Evolutionary conservation across 176 grass and related monocot genomes (phyloP), one percentile per base, ranked within the genome.

Genomic region (Elaeis guineensis): DNA sequence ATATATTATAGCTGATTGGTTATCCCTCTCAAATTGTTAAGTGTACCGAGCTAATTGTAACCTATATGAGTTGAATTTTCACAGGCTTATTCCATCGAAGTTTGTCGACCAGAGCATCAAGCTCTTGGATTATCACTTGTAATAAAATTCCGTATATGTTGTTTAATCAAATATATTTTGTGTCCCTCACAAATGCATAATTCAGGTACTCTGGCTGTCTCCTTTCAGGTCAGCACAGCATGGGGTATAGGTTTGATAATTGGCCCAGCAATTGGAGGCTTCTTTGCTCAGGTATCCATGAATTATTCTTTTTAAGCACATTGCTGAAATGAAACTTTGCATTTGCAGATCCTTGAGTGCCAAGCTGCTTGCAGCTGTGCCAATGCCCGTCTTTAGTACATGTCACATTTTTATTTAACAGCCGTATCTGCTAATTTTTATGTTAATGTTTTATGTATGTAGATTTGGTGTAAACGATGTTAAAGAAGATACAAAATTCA

Each of bases 41-140:
- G 16, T 59, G 15, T 25, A 16, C 22, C 50, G 21, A 48, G 21
- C 15, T 49, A 16, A 16, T 51, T 49, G 15, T 20, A 15, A 60
- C 25, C 15, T 51, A 30, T 20, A 8, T 29, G 15, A 28, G 20
- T 21, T n/a, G 21, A 19, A 32, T 35, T 54, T 62, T 73, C 79
- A 6, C 48, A 90, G 87, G 87, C 87, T 25, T 90, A 85, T 82
- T 82, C 87, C 67, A 77, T 79, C 55, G 87, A 90, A 63, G 78
- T 90, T 21, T 90, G 87, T 52, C 62, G 79, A 57, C 76, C 82
- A 67, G 87, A 90, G 58, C 75, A 90, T 59, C 78, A 82, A 64
- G 75, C 82, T 55, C 51, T 85, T 59, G 87, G 87, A 65, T 76
- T 90, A 18, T 90, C 87, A 19, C 75, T 90, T 74, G 87, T 90